A percentile compares a stretch with the other conserved stretches of the same genome.
These are phyloP conservation scores for Blastocystis sp. DNA, from an alignment of 352 stramenopile species.

Conservation along the genomic window DNA sequence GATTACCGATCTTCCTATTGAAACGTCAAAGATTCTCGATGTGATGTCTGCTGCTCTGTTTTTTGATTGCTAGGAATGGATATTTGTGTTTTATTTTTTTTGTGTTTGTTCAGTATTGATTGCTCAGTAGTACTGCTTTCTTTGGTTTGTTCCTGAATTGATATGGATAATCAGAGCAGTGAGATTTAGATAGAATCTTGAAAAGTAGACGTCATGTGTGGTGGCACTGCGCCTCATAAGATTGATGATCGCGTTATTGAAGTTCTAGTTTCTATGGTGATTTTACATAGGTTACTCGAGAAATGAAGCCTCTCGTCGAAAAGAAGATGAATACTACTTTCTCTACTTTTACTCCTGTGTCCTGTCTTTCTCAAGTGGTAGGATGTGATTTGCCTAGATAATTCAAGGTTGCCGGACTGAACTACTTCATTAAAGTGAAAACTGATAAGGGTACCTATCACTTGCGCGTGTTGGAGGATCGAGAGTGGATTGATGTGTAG, in stretches of 20 bases:
- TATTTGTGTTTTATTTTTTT: not conserved
- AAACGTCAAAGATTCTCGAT: not conserved
- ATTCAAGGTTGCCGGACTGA: not conserved
- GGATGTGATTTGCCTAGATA: not conserved
- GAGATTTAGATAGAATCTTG: not conserved
- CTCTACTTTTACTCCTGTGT: not conserved
- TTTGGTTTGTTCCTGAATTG: too few species aligned
- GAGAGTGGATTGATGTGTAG: not conserved
- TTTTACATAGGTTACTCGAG: not conserved
- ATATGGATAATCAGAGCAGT: not conserved
- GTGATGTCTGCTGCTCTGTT: not conserved
- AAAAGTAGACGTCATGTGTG: not conserved
- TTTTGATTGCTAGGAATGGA: not conserved
- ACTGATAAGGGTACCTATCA: not conserved
- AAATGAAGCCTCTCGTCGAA: not conserved
- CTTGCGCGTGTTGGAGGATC: not conserved
- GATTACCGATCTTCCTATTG: not conserved
- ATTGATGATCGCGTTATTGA: not conserved
- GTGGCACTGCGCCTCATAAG: not conserved
- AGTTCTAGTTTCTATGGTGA: not conserved
- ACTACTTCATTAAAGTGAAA: not conserved
- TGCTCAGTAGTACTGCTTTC: not conserved
- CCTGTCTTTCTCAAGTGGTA: not conserved
- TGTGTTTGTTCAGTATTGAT: not conserved
- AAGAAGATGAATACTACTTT: not conserved